phyloP scores from a whole-genome alignment of 2,329 filamentous ascomycete species.

The Coniochaeta hoffmannii region DNA sequence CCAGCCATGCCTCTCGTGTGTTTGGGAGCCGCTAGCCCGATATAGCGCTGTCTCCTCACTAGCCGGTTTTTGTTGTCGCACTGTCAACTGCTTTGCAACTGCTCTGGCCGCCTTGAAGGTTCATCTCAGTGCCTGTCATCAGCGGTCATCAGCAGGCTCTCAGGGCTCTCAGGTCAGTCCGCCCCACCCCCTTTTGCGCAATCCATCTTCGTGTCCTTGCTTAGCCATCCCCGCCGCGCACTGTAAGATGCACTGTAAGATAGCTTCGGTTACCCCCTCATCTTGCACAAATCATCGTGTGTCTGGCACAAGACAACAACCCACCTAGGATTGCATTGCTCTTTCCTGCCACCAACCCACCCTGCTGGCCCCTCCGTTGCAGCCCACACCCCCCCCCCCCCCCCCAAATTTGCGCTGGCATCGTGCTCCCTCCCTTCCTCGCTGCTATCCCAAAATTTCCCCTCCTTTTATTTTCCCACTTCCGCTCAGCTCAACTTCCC shows the following conservation, averaged over 20 bases:
- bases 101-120: background rate
- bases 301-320: background rate
- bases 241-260: background rate
- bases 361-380: constrained; percentile 8
- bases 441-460: constrained; percentile 16
- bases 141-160: background rate
- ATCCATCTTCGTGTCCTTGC: background rate
- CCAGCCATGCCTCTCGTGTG: constrained; percentile 3
- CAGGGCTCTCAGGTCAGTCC: no score
- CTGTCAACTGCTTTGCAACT: no score
- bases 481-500: constrained; percentile 15
- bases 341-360: constrained; percentile 1
- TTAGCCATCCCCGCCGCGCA: background rate
- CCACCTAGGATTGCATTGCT: background rate
- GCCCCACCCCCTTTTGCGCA: background rate
- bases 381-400: constrained; percentile 14
- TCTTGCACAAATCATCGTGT: background rate
- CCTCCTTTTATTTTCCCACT: constrained; percentile 20
- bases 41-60: background rate
- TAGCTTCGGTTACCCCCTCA: background rate
- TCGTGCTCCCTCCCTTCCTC: constrained; percentile 15
- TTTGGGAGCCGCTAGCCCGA: background rate
- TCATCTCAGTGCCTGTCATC: background rate
- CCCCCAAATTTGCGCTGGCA: constrained; percentile 12
- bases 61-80: background rate